phyloP scores from a whole-genome alignment of 169 alveolate genomes.

The Besnoitia besnoiti region DNA sequence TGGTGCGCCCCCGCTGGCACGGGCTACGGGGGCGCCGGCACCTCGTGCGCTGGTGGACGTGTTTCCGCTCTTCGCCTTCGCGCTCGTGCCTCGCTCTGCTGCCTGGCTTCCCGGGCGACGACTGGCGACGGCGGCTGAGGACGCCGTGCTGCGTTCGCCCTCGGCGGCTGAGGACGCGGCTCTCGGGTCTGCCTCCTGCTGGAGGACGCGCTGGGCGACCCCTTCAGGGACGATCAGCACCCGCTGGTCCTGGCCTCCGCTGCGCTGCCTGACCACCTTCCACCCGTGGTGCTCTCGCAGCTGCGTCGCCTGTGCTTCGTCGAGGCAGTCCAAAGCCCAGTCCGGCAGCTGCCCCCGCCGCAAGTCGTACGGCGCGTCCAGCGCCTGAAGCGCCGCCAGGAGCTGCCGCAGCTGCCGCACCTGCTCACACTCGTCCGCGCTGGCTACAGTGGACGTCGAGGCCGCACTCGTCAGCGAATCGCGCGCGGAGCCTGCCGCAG shows the following conservation, averaged over 20 bases:
- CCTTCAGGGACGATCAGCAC: conserved; percentile 3
- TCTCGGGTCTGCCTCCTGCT: no score
- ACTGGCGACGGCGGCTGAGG: no score
- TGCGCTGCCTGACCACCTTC: background rate
- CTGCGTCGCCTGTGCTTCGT: background rate
- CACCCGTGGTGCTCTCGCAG: background rate
- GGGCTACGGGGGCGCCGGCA: no score
- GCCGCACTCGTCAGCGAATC: background rate
- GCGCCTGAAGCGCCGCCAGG: conserved; percentile 20
- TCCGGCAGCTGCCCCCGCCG: background rate
- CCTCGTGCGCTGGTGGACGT: no score
- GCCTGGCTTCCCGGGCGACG: no score
- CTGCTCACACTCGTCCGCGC: background rate
- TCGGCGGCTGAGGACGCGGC: no score
- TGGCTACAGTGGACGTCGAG: background rate
- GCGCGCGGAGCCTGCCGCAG: background rate
- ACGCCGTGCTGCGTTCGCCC: no score
- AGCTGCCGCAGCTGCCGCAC: conserved; percentile 24
- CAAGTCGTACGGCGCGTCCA: conserved; percentile 9
- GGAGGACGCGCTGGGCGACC: background rate
- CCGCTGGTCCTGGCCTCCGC: background rate
- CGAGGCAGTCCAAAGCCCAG: conserved; percentile 14
- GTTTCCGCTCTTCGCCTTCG: no score
- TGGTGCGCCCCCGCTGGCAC: no score
- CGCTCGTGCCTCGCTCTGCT: no score